Evolutionary conservation across 129 eudicot genomes (phyloP), one percentile per base, ranked within the genome.

Genomic region (Heracleum sosnowskyi): DNA sequence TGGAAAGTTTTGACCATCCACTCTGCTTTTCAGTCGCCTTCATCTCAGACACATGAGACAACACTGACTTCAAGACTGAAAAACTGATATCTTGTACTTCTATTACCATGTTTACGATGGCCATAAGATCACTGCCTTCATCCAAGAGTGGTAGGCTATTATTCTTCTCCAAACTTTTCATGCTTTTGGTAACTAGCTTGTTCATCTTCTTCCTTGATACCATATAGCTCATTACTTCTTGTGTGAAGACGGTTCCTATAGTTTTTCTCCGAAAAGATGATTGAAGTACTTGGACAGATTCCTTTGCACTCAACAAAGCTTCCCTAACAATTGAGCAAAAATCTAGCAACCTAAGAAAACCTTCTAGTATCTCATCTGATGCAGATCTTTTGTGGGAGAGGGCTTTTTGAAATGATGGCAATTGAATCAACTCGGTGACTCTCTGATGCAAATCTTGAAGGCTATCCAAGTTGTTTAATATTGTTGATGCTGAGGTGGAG

Each of bases 231-330:
- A 24, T 40, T 24, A 80, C 71, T 24, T 77, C 80, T 36, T 51
- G 31, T 33, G 33, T 22, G n/a, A 49, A 44, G 79, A n/a, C 72
- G 9, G 46, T 78, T 13, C 24, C 55, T 1, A 28, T 55, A 15
- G 73, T 63, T 69, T 51, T 75, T 69, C 86, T 79, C 28, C 86
- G 42, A 28, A 83, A 28, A 41, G 71, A 51, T 73, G 86, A 83
- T 29, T 78, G 76, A 5, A 78, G 63, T 11, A 34, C 72, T 68
- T 83, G 79, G 39, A 79, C 16, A 3, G 55, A 37, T 83, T 83
- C 83, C 74, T 37, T 71, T 39, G 47, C 37, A 37, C 45, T 39
- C 36, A 41, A 73, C 33, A 73, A 15, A 41, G 29, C 75, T 26
- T 60, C 77, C 70, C 12, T 60, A 2, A 7, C 68, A 60, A n/a